These are phyloP conservation scores for Erysiphe pulchra DNA, from an alignment of 2,329 filamentous ascomycete species.

Conservation along the genomic window DNA sequence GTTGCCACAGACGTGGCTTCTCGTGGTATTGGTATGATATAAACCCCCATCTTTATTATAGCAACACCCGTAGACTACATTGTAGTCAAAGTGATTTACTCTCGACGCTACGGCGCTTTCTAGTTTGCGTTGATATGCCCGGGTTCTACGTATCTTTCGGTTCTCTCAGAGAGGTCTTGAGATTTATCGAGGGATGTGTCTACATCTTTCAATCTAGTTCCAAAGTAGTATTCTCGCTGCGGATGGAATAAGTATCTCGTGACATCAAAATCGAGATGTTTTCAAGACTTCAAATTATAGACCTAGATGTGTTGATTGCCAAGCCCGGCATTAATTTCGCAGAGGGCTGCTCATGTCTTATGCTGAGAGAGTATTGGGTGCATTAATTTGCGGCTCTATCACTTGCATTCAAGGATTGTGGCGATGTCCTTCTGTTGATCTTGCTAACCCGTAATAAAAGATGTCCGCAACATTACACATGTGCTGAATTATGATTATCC, in stretches of 20 bases:
- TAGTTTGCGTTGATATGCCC: conserved; percentile 80
- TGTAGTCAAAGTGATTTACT: conserved; percentile 56
- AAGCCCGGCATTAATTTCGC: conserved; percentile 21
- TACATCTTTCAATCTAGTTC: conserved; percentile 37
- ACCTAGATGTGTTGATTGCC: conserved; percentile 31
- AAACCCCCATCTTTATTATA: conserved; percentile 23
- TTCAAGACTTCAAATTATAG: conserved; percentile 38
- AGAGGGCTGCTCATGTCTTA: conserved; percentile 15
- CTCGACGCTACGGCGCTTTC: conserved; percentile 68
- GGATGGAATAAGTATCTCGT: conserved; percentile 58
- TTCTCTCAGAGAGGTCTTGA: conserved; percentile 74
- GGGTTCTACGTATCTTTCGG: conserved; percentile 59
- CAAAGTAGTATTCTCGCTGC: conserved; percentile 39
- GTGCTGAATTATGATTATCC: conserved; percentile 99
- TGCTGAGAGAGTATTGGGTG: conserved; percentile 17
- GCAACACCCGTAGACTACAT: conserved; percentile 29
- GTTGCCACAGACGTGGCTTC: conserved; percentile 98
- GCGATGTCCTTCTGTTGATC: conserved; percentile 32
- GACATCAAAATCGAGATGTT: conserved; percentile 46
- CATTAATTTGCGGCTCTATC: conserved; percentile 14
- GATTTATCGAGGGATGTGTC: conserved; percentile 23
- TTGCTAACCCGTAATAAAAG: conserved; percentile 73
- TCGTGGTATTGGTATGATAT: conserved; percentile 99
- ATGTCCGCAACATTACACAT: conserved; percentile 99
- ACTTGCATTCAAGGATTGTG: conserved; percentile 29